Evolutionary conservation across 192 early-diverging fungal species (phyloP), one percentile per base, ranked within the genome.

Genomic region (Linnemannia zychae): DNA sequence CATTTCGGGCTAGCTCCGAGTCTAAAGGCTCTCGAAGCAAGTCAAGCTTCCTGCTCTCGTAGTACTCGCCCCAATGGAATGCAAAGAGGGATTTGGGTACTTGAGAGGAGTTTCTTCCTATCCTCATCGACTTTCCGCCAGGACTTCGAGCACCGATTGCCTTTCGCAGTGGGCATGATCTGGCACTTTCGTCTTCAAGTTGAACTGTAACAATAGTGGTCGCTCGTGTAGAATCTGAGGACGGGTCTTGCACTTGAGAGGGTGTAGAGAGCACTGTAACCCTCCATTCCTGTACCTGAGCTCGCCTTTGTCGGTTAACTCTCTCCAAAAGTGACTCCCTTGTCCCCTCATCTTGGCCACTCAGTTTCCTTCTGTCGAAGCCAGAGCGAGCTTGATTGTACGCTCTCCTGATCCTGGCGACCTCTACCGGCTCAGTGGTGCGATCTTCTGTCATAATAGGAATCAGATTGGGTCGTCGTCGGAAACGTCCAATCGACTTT

Each of bases 351-450:
- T 7, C 33, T 38, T 47, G 33, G 3, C 31, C n/a, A n/a, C n/a
- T n/a, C 31, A 7, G 65, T 52, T 2, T 38, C 18, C 18, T 69
- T 13, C 11, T 28, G 31, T 13, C 57, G 15, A 22, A 6, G 18
- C 67, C 2, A 18, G 7, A 73, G 20, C 17, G 15, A 49, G 34
- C 36, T 36, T 57, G 57, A 63, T n/a, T 63, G 34, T 81, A 76
- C 17, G 67, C 73, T 12, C 80, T 38, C 24, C 80, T 67, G 53
- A 81, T 71, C 33, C 80, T 75, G 3, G 74, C 80, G 7, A 81
- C 80, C 12, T 75, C 74, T 0, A 71, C 69, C 16, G 80, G 74
- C 46, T 75, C 67, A 0, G 67, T 76, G 5, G 13, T 68, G 17
- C 74, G 80, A 48, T 47, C 73, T 6, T 76, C 69, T 0, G 73